Percentiles rank a stretch among this genome's conserved stretches.
Evolutionary conservation across 2,329 filamentous ascomycete species (phyloP).

Genomic region (Aspergillus novofumigatus): DNA sequence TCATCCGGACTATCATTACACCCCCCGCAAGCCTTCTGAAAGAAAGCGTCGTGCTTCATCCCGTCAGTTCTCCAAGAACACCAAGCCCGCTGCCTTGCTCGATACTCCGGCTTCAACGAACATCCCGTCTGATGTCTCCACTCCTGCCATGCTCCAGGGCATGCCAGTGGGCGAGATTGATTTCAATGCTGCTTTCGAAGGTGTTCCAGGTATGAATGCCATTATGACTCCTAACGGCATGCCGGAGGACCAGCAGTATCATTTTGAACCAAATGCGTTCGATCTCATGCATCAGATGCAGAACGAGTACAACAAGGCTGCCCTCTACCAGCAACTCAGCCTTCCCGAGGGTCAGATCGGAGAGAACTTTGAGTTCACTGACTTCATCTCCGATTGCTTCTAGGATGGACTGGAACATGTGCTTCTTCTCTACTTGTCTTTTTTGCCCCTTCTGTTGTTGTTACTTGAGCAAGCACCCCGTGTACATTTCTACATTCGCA

Average conservation of each 20-base stretch:
- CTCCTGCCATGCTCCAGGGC: slow-evolving; percentile 4
- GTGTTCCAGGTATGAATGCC: neutral
- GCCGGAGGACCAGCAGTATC: slow-evolving; percentile 4
- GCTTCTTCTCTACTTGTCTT: neutral
- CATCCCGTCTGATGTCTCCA: slow-evolving; percentile 5
- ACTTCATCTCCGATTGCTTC: slow-evolving; percentile 16
- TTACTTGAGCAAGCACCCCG: neutral
- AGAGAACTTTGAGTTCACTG: slow-evolving; percentile 17
- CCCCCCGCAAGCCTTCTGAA: slow-evolving; percentile 42
- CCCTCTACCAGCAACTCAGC: slow-evolving; percentile 6
- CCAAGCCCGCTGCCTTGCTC: neutral
- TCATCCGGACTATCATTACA: slow-evolving; percentile 45
- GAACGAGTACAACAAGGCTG: slow-evolving; percentile 6
- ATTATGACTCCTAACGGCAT: neutral
- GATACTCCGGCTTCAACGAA: slow-evolving; percentile 5
- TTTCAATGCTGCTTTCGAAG: neutral
- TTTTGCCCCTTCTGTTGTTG: neutral
- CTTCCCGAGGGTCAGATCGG: slow-evolving; percentile 4
- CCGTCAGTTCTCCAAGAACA: slow-evolving; percentile 15
- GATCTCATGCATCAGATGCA: slow-evolving; percentile 17
- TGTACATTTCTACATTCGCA: neutral
- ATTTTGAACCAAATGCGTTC: slow-evolving; percentile 14
- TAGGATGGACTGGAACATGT: neutral
- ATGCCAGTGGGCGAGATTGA: slow-evolving; percentile 1
- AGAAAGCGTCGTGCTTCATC: slow-evolving; percentile 44